Conservation (phyloP, 1,284 basidiomycete species). For the Neonothopanus nambi region DNA sequence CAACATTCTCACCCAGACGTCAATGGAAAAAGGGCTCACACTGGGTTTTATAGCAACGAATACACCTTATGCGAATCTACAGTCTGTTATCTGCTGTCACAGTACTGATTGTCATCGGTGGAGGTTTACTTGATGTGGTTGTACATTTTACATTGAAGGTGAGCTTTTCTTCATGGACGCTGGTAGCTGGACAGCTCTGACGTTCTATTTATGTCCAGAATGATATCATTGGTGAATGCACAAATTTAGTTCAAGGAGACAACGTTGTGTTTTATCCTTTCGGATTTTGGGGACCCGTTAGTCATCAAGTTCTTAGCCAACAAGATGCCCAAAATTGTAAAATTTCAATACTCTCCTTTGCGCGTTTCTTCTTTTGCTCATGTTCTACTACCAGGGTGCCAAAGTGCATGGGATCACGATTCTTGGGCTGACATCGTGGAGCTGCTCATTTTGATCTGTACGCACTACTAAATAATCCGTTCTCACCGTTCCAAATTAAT, state of each 20-base stretch:
- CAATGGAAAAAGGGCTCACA: conserved; percentile 3
- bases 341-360: conserved; percentile 23
- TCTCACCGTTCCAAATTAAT: not conserved
- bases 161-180: conserved; percentile 18
- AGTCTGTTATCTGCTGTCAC: conserved; percentile 53
- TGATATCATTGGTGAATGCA: conserved; percentile 54
- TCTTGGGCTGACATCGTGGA: conserved; percentile 64
- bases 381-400: conserved; percentile 48
- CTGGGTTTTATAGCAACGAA: conserved; percentile 50
- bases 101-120: conserved; percentile 50
- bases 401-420: conserved; percentile 51
- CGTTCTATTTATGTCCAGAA: conserved; percentile 32
- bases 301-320: conserved; percentile 31
- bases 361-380: not conserved
- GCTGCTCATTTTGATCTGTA: conserved; percentile 53
- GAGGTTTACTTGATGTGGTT: conserved; percentile 57
- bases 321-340: conserved; percentile 47
- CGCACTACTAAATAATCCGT: conserved; percentile 19
- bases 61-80: conserved; percentile 55
- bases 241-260: conserved; percentile 33
- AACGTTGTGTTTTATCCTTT: conserved; percentile 31
- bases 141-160: conserved; percentile 73
- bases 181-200: not conserved
- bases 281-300: conserved; percentile 49
- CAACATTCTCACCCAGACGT: conserved; percentile 14